Base-by-base conservation (phyloP, 305 asterid genomes). In the Fraxinus latifolia region DNA sequence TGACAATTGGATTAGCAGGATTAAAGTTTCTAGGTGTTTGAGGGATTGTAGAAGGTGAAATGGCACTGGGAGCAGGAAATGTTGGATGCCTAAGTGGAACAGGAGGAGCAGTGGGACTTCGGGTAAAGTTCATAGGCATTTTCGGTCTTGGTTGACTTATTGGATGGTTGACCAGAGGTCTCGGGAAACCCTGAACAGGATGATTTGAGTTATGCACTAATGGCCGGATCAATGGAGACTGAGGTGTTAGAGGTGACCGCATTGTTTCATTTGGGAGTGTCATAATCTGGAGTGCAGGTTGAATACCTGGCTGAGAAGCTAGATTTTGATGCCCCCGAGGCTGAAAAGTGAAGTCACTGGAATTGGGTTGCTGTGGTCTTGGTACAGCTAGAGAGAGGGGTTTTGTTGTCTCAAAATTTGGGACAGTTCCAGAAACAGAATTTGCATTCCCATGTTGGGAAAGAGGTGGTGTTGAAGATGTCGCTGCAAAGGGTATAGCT, bases 301-400 rank as follows among this genome's bases (percentile, higher is more conserved):
- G 97, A 81, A 80, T 79, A 77, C 78, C 62, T 77, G 87, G 92
- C 89, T 92, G 94, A 72, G 92, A 70, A 72, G 87, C 84, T 44
- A 90, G 79, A 87, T 82, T 84, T 32, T 86, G 95, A 11, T 92
- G 93, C 76, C 89, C 88, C 79, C 86, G 96, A 71, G 96, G 95
- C 86, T 86, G 98, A 87, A 94, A 95, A 70, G 97, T 91, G 81
- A 95, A 95, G 89, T 94, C 96, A 79, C 85, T 80, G 21, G 93
- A 87, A 84, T 87, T 87, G 19, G 97, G 89, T 72, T 84, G 95
- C 83, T 83, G 98, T 31, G 93, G 96, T 81, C 93, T 90, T 74
- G 88, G 87, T 79, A 83, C 79, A 74, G 86, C 85, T 62, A 85
- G 79, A 72, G 92, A 83, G 84, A 83, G 58, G 77, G 93, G 88